A percentile compares a stretch with the other conserved stretches of the same genome.
These are phyloP conservation scores for Blastocystis sp. DNA, from an alignment of 352 stramenopile species.

Conservation along the genomic window DNA sequence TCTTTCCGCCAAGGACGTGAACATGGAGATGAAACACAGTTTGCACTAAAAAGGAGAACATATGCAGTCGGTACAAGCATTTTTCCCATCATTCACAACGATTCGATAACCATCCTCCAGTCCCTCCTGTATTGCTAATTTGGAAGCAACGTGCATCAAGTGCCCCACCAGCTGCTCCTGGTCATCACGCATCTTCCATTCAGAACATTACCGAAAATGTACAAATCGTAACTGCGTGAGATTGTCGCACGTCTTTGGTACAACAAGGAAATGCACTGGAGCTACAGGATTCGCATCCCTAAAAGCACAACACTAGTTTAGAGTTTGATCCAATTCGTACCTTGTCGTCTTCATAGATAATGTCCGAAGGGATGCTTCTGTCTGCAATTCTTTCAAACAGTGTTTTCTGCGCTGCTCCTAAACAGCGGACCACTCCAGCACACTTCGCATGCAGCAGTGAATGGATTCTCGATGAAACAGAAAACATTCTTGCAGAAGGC, in stretches of 20 bases:
- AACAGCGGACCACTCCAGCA: not conserved
- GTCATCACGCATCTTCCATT: slow-evolving; percentile 24
- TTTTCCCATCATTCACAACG: slow-evolving; percentile 33
- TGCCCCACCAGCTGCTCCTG: slow-evolving; percentile 42
- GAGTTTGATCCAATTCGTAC: not conserved
- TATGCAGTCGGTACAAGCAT: not conserved
- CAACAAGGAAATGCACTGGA: slow-evolving; percentile 29
- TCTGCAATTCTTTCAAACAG: slow-evolving; percentile 49
- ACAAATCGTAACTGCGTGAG: slow-evolving; percentile 35
- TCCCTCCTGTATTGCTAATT: slow-evolving; percentile 17
- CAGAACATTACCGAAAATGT: not conserved
- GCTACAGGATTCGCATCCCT: slow-evolving; percentile 16
- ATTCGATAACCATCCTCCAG: slow-evolving; percentile 42
- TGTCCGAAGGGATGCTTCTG: slow-evolving; percentile 29
- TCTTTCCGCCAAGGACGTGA: slow-evolving; percentile 48
- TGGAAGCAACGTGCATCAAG: slow-evolving; percentile 34
- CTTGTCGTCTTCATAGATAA: slow-evolving; percentile 33
- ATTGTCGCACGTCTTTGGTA: slow-evolving; percentile 49
- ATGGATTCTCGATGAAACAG: not conserved
- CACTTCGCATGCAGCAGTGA: not conserved
- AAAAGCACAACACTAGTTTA: slow-evolving; percentile 39
- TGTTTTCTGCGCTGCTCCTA: not conserved
- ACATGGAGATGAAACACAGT: slow-evolving; percentile 46
- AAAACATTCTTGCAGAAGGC: not conserved
- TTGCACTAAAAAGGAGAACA: slow-evolving; percentile 1